These are phyloP conservation scores for Teunomyces funiuensis DNA, from an alignment of 805 yeast genomes.

Conservation along the genomic window DNA sequence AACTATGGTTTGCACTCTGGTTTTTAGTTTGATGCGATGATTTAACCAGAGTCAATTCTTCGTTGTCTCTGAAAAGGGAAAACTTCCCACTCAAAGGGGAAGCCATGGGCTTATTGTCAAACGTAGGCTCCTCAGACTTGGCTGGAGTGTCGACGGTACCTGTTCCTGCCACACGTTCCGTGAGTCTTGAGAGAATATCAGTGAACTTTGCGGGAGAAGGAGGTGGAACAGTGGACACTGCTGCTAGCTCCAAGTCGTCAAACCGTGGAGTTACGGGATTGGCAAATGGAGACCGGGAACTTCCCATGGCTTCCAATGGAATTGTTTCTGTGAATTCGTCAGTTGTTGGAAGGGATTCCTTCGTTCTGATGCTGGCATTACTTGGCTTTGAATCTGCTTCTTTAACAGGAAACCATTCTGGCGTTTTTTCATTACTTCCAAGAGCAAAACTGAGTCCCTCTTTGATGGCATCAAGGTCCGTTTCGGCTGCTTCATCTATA, in stretches of 20 bases:
- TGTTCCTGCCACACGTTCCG: conserved; percentile 38
- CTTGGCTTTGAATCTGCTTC: neutral
- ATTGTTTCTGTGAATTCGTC: conserved; percentile 17
- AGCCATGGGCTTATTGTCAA: neutral
- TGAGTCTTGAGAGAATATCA: conserved; percentile 26
- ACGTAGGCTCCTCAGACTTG: neutral
- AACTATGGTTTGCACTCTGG: conserved; percentile 2
- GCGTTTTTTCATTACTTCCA: conserved; percentile 23
- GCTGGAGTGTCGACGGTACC: conserved; percentile 14
- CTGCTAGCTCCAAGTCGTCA: conserved; percentile 20
- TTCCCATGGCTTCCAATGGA: conserved; percentile 15
- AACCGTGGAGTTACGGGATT: neutral
- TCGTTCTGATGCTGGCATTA: conserved; percentile 3
- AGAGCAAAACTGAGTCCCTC: conserved; percentile 36
- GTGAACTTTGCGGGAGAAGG: conserved; percentile 24
- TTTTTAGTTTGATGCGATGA: neutral
- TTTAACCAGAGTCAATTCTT: neutral
- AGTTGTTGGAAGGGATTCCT: neutral
- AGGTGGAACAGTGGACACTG: conserved; percentile 9
- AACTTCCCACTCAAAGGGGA: conserved; percentile 10
- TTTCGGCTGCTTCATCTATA: conserved; percentile 25
- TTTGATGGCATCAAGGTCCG: conserved; percentile 31
- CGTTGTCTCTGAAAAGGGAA: conserved; percentile 8
- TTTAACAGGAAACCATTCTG: conserved; percentile 32
- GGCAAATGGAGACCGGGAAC: conserved; percentile 6